Percentiles rank a stretch among this genome's conserved stretches.
These are phyloP conservation scores for Exophiala sp. DNA, from an alignment of 2,329 filamentous ascomycete species.

Conservation along the genomic window DNA sequence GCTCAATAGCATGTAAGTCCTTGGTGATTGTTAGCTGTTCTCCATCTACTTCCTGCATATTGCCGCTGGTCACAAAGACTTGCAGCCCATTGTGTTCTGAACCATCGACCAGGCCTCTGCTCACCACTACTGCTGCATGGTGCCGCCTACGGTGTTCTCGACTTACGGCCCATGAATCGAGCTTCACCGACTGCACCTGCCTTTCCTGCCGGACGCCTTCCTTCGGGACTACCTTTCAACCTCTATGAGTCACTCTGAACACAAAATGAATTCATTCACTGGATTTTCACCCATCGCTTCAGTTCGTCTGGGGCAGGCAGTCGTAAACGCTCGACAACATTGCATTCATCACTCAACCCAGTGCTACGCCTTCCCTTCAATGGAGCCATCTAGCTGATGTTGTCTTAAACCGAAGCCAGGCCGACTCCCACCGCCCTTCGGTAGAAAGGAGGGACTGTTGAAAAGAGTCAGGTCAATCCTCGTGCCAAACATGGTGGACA, in stretches of 20 bases:
- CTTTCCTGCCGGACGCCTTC: not conserved
- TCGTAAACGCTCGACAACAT: not conserved
- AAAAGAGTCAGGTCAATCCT: not conserved
- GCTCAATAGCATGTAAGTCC: not conserved
- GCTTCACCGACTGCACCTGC: not conserved
- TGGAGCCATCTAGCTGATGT: not conserved
- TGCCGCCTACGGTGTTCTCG: not conserved
- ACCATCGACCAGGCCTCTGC: not conserved
- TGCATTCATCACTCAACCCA: not conserved
- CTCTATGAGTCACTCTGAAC: not conserved
- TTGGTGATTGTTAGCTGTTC: not conserved
- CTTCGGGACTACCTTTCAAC: not conserved
- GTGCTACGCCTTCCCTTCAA: not conserved
- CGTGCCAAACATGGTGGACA: not conserved
- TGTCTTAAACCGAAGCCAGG: no score
- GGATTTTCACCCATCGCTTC: not conserved
- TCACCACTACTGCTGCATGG: no score
- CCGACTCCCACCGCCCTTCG: no score
- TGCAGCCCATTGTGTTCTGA: not conserved
- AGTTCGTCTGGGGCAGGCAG: not conserved
- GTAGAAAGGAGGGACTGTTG: not conserved
- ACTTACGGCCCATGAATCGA: not conserved
- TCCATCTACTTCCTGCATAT: not conserved
- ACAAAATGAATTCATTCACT: slow-evolving; percentile 17
- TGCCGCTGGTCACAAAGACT: not conserved